These are phyloP conservation scores for Aspergillus sergii DNA, from an alignment of 2,329 filamentous ascomycete genomes.

Conservation along the genomic window DNA sequence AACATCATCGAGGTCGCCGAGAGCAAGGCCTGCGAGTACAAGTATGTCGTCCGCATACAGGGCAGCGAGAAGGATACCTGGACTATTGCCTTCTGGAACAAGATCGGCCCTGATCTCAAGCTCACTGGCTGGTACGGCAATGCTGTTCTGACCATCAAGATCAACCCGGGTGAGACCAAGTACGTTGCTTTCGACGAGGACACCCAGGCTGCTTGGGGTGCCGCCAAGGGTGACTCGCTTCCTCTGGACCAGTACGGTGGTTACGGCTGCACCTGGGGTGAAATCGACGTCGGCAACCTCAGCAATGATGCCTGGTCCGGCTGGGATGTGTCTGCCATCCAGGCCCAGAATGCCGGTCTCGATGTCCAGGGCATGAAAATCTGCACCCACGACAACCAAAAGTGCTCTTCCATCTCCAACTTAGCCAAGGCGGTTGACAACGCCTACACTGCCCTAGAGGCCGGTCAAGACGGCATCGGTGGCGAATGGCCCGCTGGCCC, in stretches of 20 bases:
- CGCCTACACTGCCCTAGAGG: conserved; percentile 36
- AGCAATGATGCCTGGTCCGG: conserved; percentile 37
- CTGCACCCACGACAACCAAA: conserved; percentile 28
- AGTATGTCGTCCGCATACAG: conserved; percentile 38
- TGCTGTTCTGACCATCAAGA: conserved; percentile 35
- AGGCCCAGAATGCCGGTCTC: conserved; percentile 30
- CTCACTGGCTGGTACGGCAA: conserved; percentile 40
- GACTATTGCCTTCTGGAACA: conserved; percentile 47
- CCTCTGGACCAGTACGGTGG: conserved; percentile 32
- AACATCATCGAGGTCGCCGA: conserved; percentile 43
- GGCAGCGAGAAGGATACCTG: conserved; percentile 36
- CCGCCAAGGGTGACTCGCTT: conserved; percentile 28
- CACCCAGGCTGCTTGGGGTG: conserved; percentile 41
- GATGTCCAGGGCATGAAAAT: conserved; percentile 42
- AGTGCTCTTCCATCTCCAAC: conserved; percentile 36
- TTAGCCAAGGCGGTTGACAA: conserved; percentile 26
- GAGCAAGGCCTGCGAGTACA: conserved; percentile 35
- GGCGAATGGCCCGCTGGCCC: conserved; percentile 28
- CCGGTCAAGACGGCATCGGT: conserved; percentile 33
- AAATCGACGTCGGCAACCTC: conserved; percentile 40
- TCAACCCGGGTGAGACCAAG: conserved; percentile 33
- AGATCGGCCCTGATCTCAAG: conserved; percentile 33
- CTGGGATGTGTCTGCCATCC: conserved; percentile 46
- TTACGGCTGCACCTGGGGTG: conserved; percentile 45
- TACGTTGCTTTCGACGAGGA: conserved; percentile 43